Evolutionary conservation across 176 grass and related monocot species (phyloP), one percentile per base, ranked within the genome.

Genomic region (Zoysia pacifica): DNA sequence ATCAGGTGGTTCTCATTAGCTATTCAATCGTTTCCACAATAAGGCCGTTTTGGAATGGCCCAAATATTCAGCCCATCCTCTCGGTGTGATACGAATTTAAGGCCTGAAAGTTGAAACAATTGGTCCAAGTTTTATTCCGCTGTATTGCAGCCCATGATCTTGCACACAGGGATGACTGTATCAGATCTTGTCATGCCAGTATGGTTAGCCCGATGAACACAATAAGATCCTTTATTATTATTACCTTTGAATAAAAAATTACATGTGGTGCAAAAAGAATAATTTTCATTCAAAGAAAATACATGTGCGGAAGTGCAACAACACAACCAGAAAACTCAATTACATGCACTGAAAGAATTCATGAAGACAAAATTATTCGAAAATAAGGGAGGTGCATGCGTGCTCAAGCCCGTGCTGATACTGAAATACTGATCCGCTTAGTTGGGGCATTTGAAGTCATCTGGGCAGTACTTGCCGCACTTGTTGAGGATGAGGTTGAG

Each of bases 401-500:
- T 61, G 19, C 3, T 61, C 3, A 9, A 19, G 59, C 59, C 20
- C 20, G 11, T 36, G 59, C 9, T 36, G 7, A 4, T 18, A 4
- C 9, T 61, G 58, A 61, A 61, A 28, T 10, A 20, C 58, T 36
- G 20, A 62, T 67, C 15, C 20, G 19, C 61, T 78, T 51, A 78
- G 7, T 40, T 38, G 47, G 75, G 66, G 65, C 82, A 84, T 2
- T 65, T 78, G 55, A 77, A 84, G 38, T 42, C 64, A 0, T 54
- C 38, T 36, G 82, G 82, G 56, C 66, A 84, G 3, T 0, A 45
- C 70, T 50, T 86, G 36, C 14, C 19, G 20, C 81, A 83, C 2
- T 75, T 18, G 72, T 68, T 67, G 72, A 83, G 14, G 50, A 75
- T 11, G 72, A 75, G 51, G 5, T 4, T 75, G 13, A 83, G 12